phyloP scores from a whole-genome alignment of 495 filamentous ascomycete species.

The Aspergillus cristatus region DNA sequence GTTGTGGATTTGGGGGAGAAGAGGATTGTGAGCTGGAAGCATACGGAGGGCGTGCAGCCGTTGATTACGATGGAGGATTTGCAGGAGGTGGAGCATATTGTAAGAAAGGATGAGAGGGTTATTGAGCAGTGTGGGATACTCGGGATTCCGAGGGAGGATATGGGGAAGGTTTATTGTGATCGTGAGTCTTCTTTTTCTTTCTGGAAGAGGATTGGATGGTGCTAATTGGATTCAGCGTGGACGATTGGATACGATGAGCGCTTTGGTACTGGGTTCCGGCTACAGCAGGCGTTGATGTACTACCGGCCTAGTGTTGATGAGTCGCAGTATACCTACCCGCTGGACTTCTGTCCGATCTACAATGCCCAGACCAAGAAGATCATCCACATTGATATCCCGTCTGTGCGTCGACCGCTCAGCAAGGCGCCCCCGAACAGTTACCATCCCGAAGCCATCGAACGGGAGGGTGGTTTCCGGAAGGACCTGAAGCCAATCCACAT shows the following conservation, averaged over 20 bases:
- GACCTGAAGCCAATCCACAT: constrained; percentile 91
- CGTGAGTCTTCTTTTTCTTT: constrained; percentile 40
- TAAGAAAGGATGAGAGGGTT: constrained; percentile 74
- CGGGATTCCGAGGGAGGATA: constrained; percentile 78
- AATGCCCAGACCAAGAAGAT: constrained; percentile 76
- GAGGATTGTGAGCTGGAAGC: constrained; percentile 67
- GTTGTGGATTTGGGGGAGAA: constrained; percentile 65
- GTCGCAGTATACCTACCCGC: constrained; percentile 81
- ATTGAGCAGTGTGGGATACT: constrained; percentile 87
- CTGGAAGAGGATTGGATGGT: not conserved
- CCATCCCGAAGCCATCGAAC: constrained; percentile 62
- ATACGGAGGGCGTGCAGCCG: constrained; percentile 73
- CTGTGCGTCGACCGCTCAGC: constrained; percentile 68
- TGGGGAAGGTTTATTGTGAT: constrained; percentile 89
- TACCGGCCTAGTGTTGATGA: constrained; percentile 82
- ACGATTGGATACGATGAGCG: constrained; percentile 94
- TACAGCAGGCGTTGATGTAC: constrained; percentile 95
- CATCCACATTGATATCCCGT: constrained; percentile 82
- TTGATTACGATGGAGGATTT: constrained; percentile 95
- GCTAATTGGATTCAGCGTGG: constrained; percentile 58
- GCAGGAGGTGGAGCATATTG: constrained; percentile 73
- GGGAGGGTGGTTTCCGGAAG: constrained; percentile 65
- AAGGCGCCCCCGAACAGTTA: constrained; percentile 72
- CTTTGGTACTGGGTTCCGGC: constrained; percentile 67
- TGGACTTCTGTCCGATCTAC: constrained; percentile 93